These are phyloP conservation scores for Punica granatum DNA, from an alignment of 345 rosid species.

Conservation along the genomic window DNA sequence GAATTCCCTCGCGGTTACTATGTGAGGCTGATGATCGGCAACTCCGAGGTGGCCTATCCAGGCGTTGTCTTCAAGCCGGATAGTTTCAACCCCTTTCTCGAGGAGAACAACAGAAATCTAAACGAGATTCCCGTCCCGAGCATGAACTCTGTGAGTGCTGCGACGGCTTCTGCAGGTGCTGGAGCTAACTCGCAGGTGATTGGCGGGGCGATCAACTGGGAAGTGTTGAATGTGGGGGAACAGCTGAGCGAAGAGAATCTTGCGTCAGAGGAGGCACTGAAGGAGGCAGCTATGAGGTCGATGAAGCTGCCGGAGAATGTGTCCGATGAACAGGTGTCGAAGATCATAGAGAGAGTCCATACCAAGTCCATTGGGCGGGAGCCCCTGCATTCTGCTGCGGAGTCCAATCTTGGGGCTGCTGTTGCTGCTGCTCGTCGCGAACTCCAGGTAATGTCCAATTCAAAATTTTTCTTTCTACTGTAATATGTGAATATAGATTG, in stretches of 20 bases:
- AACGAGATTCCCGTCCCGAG: conserved; percentile 17
- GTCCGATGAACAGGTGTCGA: neutral
- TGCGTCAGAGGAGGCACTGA: neutral
- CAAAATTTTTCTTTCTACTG: neutral
- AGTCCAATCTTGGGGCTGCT: neutral
- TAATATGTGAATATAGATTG: neutral
- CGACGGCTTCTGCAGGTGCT: neutral
- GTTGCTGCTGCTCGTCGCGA: neutral
- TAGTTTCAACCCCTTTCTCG: conserved; percentile 43
- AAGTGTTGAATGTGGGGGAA: neutral
- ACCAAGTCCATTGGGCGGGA: neutral
- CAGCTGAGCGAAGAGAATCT: neutral
- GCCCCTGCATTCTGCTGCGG: neutral
- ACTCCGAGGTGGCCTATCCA: conserved; percentile 45
- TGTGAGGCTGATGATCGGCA: conserved; percentile 59
- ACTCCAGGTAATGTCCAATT: neutral
- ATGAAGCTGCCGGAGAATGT: neutral
- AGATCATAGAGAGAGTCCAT: neutral
- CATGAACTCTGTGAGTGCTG: neutral
- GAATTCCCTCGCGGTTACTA: conserved; percentile 74
- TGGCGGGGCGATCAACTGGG: neutral
- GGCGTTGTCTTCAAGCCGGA: conserved; percentile 88
- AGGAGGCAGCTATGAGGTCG: neutral
- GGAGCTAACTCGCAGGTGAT: neutral
- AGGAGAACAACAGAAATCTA: conserved; percentile 71